Base-by-base conservation (phyloP, 75 land plant genomes). In the Azolla pinnata region DNA sequence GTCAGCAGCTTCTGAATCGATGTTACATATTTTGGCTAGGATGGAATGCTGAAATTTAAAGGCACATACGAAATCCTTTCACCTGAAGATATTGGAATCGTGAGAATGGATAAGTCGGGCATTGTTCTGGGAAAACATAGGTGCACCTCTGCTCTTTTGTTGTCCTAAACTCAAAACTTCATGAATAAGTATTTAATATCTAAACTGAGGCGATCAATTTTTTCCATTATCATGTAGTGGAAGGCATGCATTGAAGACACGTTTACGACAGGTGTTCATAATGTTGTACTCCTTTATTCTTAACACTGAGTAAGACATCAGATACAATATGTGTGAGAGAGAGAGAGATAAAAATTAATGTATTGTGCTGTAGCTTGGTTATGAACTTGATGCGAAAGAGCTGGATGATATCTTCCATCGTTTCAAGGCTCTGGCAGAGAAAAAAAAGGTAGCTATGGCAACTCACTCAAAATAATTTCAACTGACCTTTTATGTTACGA, bases 41-140 rank as follows among this genome's bases (percentile, higher is more conserved):
- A 91, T 72, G 97, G 97, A 42, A 91, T 91, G 97, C 82, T 91
- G 29, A 91, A 91, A 44, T 61, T 73, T 65, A 91, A 88, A 69
- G 78, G 77, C 31, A 91, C 97, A 19, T 91, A 91, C 70, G 97
- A 91, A 52, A 88, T 91, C 16, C 69, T 91, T 3, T 66, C 78
- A 47, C 97, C 97, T 29, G 89, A 82, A 57, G 97, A 84, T 58
- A 83, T 91, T 69, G 97, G 97, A 23, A 65, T 88, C 31, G 52
- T 68, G 44, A 77, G 97, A 26, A 61, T 82, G 33, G 77, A 82
- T 71, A 83, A 76, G 34, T 72, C 80, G 62, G 97, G 97, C 35
- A 82, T 91, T 66, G 87, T 83, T 1, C 84, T 91, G 19, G 97
- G 97, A 38, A 91, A 91, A 62, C 86, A 81, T 33, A 87, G 92